Evolutionary conservation across 148 eudicot species (phyloP).

Genomic region (Spergularia bocconei): DNA sequence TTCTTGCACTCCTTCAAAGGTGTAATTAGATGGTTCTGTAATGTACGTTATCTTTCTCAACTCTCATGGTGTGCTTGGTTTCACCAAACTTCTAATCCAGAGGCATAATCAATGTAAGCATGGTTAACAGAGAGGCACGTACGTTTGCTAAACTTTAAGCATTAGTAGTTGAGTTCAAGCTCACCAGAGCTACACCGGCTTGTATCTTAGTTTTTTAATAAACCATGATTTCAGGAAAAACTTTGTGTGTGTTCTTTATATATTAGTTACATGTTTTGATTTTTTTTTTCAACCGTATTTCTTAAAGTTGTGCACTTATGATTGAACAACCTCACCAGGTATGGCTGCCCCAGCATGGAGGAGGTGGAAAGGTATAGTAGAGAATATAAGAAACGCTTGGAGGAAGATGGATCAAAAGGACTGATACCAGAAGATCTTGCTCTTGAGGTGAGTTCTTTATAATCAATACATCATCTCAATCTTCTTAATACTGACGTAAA

Average conservation of each 20-base stretch:
- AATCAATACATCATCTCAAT: not conserved
- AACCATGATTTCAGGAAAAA: not conserved
- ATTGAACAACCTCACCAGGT: slow-evolving; percentile 38
- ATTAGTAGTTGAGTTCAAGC: too few species aligned
- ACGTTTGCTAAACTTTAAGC: too few species aligned
- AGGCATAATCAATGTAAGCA: not conserved
- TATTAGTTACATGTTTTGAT: not conserved
- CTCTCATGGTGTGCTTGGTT: not conserved
- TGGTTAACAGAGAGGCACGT: too few species aligned
- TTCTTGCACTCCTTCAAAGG: not conserved
- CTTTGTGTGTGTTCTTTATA: not conserved
- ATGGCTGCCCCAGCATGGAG: slow-evolving; percentile 73
- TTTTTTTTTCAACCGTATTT: not conserved
- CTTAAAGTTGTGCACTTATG: not conserved
- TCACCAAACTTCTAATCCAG: not conserved
- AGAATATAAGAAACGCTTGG: slow-evolving; percentile 60
- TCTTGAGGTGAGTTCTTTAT: slow-evolving; percentile 54
- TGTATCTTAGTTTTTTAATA: not conserved
- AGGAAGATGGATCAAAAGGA: slow-evolving; percentile 74
- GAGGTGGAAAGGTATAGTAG: slow-evolving; percentile 66
- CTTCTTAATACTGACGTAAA: not conserved
- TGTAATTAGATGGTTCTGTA: not conserved
- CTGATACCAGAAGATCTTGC: slow-evolving; percentile 77
- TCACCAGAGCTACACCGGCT: too few species aligned
- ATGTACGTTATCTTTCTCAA: too few species aligned